A percentile compares a stretch with the other conserved stretches of the same genome.
phyloP scores from a whole-genome alignment of 352 stramenopile genomes.

The Phytophthora tentaculata region DNA sequence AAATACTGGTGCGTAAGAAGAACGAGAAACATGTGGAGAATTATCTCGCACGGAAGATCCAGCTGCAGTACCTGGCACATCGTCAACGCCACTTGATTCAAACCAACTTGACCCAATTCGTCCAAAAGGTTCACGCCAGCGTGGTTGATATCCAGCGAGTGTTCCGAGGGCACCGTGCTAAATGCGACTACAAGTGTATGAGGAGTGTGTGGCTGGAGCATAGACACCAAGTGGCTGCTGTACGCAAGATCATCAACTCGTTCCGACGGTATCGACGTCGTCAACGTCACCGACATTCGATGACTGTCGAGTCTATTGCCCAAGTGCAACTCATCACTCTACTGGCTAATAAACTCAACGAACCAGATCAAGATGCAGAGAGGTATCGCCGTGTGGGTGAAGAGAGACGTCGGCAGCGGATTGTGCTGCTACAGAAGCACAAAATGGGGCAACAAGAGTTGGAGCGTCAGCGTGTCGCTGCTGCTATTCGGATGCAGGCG shows the following conservation, averaged over 20 bases:
- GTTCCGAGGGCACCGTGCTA: slow-evolving; percentile 54
- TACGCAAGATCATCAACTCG: slow-evolving; percentile 44
- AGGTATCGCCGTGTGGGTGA: slow-evolving; percentile 58
- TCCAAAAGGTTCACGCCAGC: slow-evolving; percentile 33
- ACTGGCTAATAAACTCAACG: slow-evolving; percentile 45
- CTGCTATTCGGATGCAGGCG: slow-evolving; percentile 59
- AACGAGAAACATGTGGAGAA: slow-evolving; percentile 48
- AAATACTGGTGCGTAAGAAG: slow-evolving; percentile 54
- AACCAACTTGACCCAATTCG: slow-evolving; percentile 43
- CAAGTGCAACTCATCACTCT: slow-evolving; percentile 58
- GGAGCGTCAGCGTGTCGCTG: slow-evolving; percentile 44
- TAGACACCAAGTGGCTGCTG: slow-evolving; percentile 32
- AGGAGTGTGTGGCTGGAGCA: slow-evolving; percentile 32
- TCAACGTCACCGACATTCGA: slow-evolving; percentile 48
- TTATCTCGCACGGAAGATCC: slow-evolving; percentile 54
- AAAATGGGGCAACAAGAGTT: slow-evolving; percentile 58
- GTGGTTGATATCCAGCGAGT: slow-evolving; percentile 62
- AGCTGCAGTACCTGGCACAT: slow-evolving; percentile 57
- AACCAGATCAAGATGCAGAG: slow-evolving; percentile 37
- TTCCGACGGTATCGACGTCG: slow-evolving; percentile 58
- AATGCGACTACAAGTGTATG: slow-evolving; percentile 38
- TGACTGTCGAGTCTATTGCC: slow-evolving; percentile 65
- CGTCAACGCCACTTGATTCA: slow-evolving; percentile 41
- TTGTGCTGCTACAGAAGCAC: slow-evolving; percentile 57
- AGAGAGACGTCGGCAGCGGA: slow-evolving; percentile 57